Evolutionary conservation across 768 basidiomycete species (phyloP), one percentile per base, ranked within the genome.

Genomic region (Podaxis sp.): DNA sequence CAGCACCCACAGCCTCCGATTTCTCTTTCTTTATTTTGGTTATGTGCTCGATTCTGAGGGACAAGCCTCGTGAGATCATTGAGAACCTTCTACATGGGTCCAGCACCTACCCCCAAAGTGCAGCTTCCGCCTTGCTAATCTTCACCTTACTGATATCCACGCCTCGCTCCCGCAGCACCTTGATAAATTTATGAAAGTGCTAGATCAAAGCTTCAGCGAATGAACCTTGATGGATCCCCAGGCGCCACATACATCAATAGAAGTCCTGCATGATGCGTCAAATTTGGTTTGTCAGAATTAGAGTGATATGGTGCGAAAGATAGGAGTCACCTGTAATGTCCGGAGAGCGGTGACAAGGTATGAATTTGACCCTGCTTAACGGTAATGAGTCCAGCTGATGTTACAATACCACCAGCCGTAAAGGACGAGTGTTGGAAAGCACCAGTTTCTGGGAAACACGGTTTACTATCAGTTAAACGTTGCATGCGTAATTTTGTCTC

Each of bases 361-460:
- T 85, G 79, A 53, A 89, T 83, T 17, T 81, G 55, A 2, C 87
- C 88, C 43, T 85, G 74, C 66, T 87, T 84, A 25, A 89, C 85
- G 0, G 84, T 80, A 59, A 90, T 86, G 46, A 89, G 73, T 6
- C 86, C 87, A 4, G 88, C 87, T 0, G 85, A 86, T 3, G 86
- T 86, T 5, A 88, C 86, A 38, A 83, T 70, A 1, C 87, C 85
- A 0, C 86, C 85, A 3, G 79, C 72, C 1, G 82, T 72, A 64
- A 86, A 84, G 0, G 86, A 86, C 0, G 87, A 88, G 69, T 90
- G 89, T 64, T 89, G 88, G 65, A 89, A 89, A 3, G 73, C 74
- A 5, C 87, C 87, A 9, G 84, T 82, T 61, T 78, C 79, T 77
- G 36, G 2, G 6, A 29, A 8, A 24, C 33, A 57, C n/a, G 12